Base-by-base conservation (phyloP, 208 protist species). In the Trichomonas tenax region DNA sequence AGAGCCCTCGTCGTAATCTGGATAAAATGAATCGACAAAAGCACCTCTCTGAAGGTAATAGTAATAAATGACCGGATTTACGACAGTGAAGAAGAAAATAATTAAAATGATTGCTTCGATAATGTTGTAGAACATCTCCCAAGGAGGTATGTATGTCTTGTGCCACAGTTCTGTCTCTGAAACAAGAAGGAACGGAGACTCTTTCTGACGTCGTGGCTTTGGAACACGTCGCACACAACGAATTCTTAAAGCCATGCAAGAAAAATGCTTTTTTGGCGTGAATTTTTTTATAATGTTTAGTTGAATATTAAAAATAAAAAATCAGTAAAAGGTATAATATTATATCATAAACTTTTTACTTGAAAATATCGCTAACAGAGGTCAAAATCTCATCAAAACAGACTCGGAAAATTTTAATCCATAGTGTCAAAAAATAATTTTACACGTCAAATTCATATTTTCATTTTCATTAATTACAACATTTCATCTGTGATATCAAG, bases 21-120 rank as follows among this genome's bases (percentile, higher is more conserved):
- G 44, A 38, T 93, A 93, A 93, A 93, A 93, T n/a, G 86, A 34
- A 58, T 51, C 44, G 8, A 93, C 86, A 51, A 93, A 93, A 34
- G 44, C 86, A 11, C 45, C 40, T 9, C 86, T 41, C 17, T 93
- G 23, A 34, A 93, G 17, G 51, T 48, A 93, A 44, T 51, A 93
- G 51, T 44, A 93, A 31, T 93, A 34, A 51, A 93, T 51, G 15
- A 44, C 45, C 51, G 86, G 86, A n/a, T 34, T 51, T 3, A 31
- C n/a, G 31, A 93, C n/a, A 17, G 26, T 44, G n/a, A 93, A 51
- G 15, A 40, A 93, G 34, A 93, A 93, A 93, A 38, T 48, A 38
- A 93, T 48, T 51, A 93, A 26, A 38, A 34, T 44, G 10, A 34
- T 26, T 44, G 44, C 8, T 51, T 93, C 86, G 14, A 93, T 15